Percentiles rank a stretch among this genome's conserved stretches.
Evolutionary conservation across 768 basidiomycete species (phyloP).

Genomic region (Boletus insuetus): DNA sequence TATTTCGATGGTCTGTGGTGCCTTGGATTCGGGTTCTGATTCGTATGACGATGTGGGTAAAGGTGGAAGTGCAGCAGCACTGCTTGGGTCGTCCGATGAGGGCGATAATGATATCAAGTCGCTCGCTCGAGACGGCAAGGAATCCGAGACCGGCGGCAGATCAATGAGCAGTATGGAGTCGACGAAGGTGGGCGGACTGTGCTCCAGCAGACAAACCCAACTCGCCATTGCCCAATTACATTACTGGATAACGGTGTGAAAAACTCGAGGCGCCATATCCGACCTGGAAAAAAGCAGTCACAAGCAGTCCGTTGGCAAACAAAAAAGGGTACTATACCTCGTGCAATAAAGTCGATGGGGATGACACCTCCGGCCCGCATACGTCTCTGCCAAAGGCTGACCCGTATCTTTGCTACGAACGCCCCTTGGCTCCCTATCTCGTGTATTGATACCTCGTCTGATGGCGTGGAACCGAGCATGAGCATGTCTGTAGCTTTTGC

Average conservation of each 20-base stretch:
- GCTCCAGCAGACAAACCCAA: slow-evolving; percentile 51
- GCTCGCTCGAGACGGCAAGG: not conserved
- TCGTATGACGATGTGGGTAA: not conserved
- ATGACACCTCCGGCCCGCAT: slow-evolving; percentile 61
- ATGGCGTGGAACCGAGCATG: slow-evolving; percentile 41
- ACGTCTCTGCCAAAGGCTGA: slow-evolving; percentile 65
- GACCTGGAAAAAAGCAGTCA: slow-evolving; percentile 10
- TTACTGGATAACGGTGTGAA: slow-evolving; percentile 13
- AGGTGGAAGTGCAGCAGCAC: not conserved
- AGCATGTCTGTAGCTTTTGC: slow-evolving; percentile 46
- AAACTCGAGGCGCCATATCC: slow-evolving; percentile 28
- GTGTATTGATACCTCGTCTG: slow-evolving; percentile 55
- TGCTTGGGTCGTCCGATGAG: not conserved
- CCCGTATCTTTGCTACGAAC: slow-evolving; percentile 45
- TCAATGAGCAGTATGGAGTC: slow-evolving; percentile 50
- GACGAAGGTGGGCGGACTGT: slow-evolving; percentile 57
- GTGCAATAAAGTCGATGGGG: slow-evolving; percentile 63
- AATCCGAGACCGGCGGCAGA: slow-evolving; percentile 23
- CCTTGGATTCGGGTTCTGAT: slow-evolving; percentile 7
- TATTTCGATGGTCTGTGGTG: slow-evolving; percentile 19
- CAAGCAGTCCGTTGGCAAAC: not conserved
- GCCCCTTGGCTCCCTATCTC: slow-evolving; percentile 49
- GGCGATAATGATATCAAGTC: slow-evolving; percentile 12
- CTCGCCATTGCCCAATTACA: slow-evolving; percentile 33
- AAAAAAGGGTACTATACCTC: slow-evolving; percentile 30